Percentiles rank a stretch among this genome's conserved stretches.
Evolutionary conservation across 2,329 filamentous ascomycete genomes (phyloP).

Genomic region (Botrytis sinoallii): DNA sequence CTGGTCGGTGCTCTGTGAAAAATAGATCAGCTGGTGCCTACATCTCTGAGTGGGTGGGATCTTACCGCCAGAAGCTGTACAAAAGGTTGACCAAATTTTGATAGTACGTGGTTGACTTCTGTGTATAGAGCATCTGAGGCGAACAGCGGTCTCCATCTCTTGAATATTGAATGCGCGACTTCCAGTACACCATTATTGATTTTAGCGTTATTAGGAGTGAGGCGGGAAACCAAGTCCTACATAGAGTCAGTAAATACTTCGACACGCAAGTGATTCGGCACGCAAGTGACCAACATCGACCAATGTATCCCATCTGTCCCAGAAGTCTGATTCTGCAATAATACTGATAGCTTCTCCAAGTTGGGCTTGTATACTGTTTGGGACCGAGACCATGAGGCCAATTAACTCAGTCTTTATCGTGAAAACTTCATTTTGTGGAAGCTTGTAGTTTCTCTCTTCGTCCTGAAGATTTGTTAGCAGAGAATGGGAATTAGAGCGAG

Average conservation of each 20-base stretch:
- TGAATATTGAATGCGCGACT: conserved; percentile 97
- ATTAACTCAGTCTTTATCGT: conserved; percentile 95
- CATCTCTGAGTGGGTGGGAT: conserved; percentile 20
- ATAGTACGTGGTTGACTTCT: conserved; percentile 94
- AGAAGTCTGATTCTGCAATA: conserved; percentile 98
- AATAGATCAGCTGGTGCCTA: conserved; percentile 20
- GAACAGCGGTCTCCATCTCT: conserved; percentile 91
- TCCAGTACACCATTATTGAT: conserved; percentile 93
- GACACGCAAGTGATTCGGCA: not conserved
- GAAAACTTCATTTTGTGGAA: conserved; percentile 75
- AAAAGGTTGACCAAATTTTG: conserved; percentile 80
- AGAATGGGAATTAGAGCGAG: not conserved
- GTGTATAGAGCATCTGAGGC: conserved; percentile 88
- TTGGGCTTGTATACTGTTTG: conserved; percentile 83
- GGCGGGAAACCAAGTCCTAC: conserved; percentile 80
- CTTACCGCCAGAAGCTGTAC: conserved; percentile 72
- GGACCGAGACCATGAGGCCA: conserved; percentile 92
- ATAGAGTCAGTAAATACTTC: conserved; percentile 24
- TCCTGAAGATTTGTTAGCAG: conserved; percentile 50
- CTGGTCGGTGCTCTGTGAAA: conserved; percentile 58
- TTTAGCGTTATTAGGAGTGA: conserved; percentile 76
- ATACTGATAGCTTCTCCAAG: conserved; percentile 95
- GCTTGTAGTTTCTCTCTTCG: conserved; percentile 90
- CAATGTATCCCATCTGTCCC: conserved; percentile 92
- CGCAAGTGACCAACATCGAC: conserved; percentile 60